Percentiles rank a stretch among this genome's conserved stretches.
These are phyloP conservation scores for Metschnikowia aberdeeniae DNA, from an alignment of 805 yeast genomes.

Conservation along the genomic window DNA sequence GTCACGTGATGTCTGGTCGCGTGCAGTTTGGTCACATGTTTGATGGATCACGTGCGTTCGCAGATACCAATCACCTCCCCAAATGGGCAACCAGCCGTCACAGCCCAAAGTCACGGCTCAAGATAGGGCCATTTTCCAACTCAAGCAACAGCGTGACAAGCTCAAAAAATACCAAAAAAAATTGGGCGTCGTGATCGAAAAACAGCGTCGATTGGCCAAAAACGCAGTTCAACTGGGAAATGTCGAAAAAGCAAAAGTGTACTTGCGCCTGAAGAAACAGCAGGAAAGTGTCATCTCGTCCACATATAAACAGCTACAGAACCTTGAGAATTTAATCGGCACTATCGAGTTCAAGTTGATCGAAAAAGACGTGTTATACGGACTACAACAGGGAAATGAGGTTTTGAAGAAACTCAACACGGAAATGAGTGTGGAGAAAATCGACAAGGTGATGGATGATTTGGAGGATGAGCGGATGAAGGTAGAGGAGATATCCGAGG, in stretches of 20 bases:
- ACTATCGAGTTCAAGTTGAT: conserved; percentile 86
- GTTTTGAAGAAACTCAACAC: conserved; percentile 71
- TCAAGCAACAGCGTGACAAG: conserved; percentile 85
- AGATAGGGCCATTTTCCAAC: conserved; percentile 80
- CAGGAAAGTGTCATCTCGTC: conserved; percentile 69
- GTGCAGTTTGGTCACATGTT: not conserved
- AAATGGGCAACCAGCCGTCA: conserved; percentile 43
- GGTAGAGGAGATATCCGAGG: conserved; percentile 67
- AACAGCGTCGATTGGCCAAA: conserved; percentile 61
- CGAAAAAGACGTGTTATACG: conserved; percentile 79
- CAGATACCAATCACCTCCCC: not conserved
- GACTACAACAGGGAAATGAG: conserved; percentile 74
- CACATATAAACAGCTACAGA: conserved; percentile 73
- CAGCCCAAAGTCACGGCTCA: conserved; percentile 70
- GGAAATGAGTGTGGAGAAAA: conserved; percentile 72
- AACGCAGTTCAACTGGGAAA: conserved; percentile 51
- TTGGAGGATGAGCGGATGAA: conserved; percentile 75
- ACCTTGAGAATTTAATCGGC: conserved; percentile 71
- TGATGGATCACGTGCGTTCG: not conserved
- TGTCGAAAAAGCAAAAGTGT: conserved; percentile 58
- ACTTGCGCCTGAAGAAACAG: conserved; percentile 73
- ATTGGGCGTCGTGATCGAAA: conserved; percentile 51
- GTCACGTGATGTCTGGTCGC: not conserved
- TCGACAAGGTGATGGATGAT: conserved; percentile 82
- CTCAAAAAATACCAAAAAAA: conserved; percentile 67